Evolutionary conservation across 2,329 filamentous ascomycete species (phyloP).

Genomic region (Metarhizium album): DNA sequence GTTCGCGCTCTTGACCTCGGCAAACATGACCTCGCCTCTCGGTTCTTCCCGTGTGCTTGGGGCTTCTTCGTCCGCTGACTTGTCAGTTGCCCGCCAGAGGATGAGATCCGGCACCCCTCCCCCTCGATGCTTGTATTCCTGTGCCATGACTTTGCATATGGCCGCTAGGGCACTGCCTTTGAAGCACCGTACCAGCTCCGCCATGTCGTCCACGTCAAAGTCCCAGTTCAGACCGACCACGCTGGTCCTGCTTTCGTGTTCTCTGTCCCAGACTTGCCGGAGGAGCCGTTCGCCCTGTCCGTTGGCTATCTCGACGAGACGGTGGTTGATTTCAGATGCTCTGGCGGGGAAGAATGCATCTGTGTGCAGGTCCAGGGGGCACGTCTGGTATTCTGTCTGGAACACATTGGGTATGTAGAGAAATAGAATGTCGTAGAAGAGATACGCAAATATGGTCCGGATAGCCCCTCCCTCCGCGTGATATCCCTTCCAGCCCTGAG

Average conservation of each 20-base stretch:
- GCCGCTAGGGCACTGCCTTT: conserved; percentile 68
- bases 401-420: conserved; percentile 93
- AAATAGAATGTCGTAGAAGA: conserved; percentile 91
- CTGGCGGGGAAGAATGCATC: conserved; percentile 83
- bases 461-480: conserved; percentile 88
- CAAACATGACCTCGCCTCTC: conserved; percentile 59
- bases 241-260: conserved; percentile 64
- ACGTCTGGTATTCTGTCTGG: conserved; percentile 90
- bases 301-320: conserved; percentile 79
- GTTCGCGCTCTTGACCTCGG: conserved; percentile 74
- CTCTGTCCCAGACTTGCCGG: conserved; percentile 53
- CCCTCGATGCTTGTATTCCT: conserved; percentile 81
- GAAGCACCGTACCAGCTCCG: conserved; percentile 72
- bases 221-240: conserved; percentile 91
- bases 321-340: conserved; percentile 80
- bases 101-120: conserved; percentile 89
- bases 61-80: conserved; percentile 1
- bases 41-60: conserved; percentile 20
- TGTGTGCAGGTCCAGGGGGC: conserved; percentile 83
- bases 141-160: conserved; percentile 86
- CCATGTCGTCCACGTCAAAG: conserved; percentile 66
- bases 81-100: conserved; percentile 53
- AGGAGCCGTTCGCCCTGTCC: conserved; percentile 62
- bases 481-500: conserved; percentile 84
- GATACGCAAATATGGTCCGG: conserved; percentile 79